Evolutionary conservation across 768 basidiomycete species (phyloP).

Genomic region (Lactarius psammicola): DNA sequence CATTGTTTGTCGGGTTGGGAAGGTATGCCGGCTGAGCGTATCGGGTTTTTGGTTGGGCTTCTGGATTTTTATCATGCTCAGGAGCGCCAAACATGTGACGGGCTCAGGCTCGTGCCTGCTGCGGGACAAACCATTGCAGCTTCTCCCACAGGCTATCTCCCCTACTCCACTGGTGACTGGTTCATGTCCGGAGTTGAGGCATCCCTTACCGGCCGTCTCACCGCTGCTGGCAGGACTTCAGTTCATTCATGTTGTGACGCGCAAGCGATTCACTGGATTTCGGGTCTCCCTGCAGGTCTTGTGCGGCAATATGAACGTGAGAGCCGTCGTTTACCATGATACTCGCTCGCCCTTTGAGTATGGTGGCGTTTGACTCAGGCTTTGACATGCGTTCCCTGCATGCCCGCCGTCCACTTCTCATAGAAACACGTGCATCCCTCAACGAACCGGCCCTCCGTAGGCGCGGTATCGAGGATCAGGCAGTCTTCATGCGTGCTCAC

Average conservation of each 20-base stretch:
- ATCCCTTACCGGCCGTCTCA: too few species aligned
- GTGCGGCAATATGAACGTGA: not conserved
- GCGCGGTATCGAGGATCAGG: constrained; percentile 12
- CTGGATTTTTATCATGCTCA: not conserved
- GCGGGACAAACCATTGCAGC: not conserved
- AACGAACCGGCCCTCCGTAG: constrained; percentile 5
- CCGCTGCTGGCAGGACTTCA: not conserved
- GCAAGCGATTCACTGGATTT: not conserved
- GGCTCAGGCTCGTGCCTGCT: constrained; percentile 11
- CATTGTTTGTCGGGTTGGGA: not conserved
- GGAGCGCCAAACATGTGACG: constrained; percentile 12
- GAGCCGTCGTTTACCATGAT: not conserved
- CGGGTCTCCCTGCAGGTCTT: too few species aligned
- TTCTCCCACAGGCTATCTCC: not conserved
- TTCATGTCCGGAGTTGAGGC: not conserved
- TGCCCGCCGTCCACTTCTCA: constrained; percentile 1
- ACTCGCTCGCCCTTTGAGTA: not conserved
- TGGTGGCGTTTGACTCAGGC: not conserved
- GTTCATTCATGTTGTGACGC: not conserved
- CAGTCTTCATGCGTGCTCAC: constrained; percentile 2
- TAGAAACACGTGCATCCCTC: constrained; percentile 24
- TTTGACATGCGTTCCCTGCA: constrained; percentile 16
- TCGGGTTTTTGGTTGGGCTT: not conserved
- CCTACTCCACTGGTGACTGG: not conserved
- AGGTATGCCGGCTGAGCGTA: not conserved